Evolutionary conservation across 208 protist genomes (phyloP), one percentile per base, ranked within the genome.

Genomic region (Cochliopodium minus): DNA sequence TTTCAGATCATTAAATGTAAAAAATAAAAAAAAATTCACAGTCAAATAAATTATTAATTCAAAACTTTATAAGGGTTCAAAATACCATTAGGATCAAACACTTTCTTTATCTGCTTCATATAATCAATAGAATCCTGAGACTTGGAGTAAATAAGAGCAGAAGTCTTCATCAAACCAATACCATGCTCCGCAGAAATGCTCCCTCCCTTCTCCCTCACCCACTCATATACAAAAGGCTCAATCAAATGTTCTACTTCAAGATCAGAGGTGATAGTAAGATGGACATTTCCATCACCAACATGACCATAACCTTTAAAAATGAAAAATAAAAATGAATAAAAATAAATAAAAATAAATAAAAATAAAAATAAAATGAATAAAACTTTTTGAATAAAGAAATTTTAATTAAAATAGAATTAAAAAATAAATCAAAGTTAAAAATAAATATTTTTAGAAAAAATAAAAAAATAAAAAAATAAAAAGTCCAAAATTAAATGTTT

Each of bases 221-320:
- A 81, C 47, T 88, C 73, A 55, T 83, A 88, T 1, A 86, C 72
- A 39, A 65, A 86, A n/a, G 82, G 80, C 50, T 86, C 80, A 32
- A 83, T 76, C 15, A 64, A 33, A 6, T 32, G 10, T 1, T 67
- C 22, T 1, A 66, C 39, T 9, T 64, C 56, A 60, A 51, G 22
- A 45, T 50, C 23, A 30, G 39, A 62, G 39, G 84, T 45, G 60
- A 94, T 77, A 65, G 94, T 96, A 23, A 96, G 61, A 64, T 96
- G 91, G 20, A 96, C 64, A 72, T 95, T 95, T 49, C 86, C 85
- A 66, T 96, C 91, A 28, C 89, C 91, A 48, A 94, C 77, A 67
- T 96, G 91, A 13, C 91, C 91, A 70, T 90, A 96, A 20, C 86
- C 87, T 38, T 82, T 68, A 22, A 86, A 76, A 9, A 70, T 63